phyloP scores from a whole-genome alignment of 2,329 filamentous ascomycete species.

The Fusarium incarnatum region DNA sequence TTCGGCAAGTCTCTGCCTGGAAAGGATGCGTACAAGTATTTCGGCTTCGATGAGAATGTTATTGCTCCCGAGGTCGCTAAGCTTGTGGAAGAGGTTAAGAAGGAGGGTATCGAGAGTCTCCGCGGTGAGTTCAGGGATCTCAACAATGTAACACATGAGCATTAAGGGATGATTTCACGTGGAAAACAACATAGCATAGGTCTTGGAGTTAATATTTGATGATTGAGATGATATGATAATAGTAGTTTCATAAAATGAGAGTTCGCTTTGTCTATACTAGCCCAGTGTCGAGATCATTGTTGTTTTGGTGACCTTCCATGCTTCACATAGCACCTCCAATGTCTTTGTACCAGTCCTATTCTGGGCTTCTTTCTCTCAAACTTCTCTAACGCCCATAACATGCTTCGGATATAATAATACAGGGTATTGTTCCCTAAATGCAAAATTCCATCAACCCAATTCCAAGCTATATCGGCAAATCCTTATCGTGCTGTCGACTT shows the following conservation, averaged over 20 bases:
- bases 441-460: background rate
- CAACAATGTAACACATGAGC: constrained; percentile 42
- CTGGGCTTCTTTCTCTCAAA: background rate
- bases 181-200: constrained; percentile 1
- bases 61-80: constrained; percentile 52
- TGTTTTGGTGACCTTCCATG: background rate
- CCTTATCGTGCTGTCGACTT: background rate
- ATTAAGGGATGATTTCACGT: constrained; percentile 16
- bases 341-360: background rate
- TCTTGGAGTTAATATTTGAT: constrained; percentile 25
- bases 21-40: constrained; percentile 65
- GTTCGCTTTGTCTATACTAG: background rate
- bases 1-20: constrained; percentile 69
- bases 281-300: background rate
- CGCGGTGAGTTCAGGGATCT: constrained; percentile 50
- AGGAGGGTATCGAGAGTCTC: constrained; percentile 48
- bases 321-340: background rate
- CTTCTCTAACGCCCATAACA: background rate
- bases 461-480: background rate
- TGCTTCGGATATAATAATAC: background rate
- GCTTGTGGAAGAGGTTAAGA: constrained; percentile 47
- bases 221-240: constrained; percentile 17
- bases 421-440: background rate
- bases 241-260: constrained; percentile 18
- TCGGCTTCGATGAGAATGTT: constrained; percentile 64